A percentile compares a stretch with the other conserved stretches of the same genome.
phyloP scores from a whole-genome alignment of 2,329 filamentous ascomycete genomes.

The Monilinia fructigena region DNA sequence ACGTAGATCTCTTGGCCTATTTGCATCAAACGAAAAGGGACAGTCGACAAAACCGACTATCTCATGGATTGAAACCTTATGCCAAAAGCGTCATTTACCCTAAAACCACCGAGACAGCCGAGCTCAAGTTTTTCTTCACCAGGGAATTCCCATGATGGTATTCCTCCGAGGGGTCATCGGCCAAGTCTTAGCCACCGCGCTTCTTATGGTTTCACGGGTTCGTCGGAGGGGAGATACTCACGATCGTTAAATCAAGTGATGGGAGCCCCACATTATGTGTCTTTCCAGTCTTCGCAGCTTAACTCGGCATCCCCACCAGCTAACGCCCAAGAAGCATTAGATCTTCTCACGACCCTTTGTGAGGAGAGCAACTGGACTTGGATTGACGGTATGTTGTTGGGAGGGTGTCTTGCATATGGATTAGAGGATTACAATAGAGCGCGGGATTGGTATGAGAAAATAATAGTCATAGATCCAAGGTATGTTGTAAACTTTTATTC shows the following conservation, averaged over 20 bases:
- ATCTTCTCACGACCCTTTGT: conserved; percentile 71
- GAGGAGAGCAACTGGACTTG: conserved; percentile 81
- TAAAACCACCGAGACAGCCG: conserved; percentile 45
- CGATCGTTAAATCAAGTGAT: conserved; percentile 30
- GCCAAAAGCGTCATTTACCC: conserved; percentile 56
- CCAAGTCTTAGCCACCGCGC: conserved; percentile 11
- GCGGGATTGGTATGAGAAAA: conserved; percentile 69
- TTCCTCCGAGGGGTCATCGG: neutral
- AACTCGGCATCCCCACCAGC: conserved; percentile 28
- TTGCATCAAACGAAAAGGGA: conserved; percentile 60
- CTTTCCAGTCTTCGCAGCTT: conserved; percentile 31
- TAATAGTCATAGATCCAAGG: conserved; percentile 56
- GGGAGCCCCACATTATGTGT: conserved; percentile 34
- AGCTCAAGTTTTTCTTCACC: conserved; percentile 32
- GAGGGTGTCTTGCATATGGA: conserved; percentile 88
- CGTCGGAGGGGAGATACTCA: conserved; percentile 25
- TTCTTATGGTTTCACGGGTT: conserved; percentile 16
- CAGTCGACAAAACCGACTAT: conserved; percentile 39
- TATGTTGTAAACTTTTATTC: conserved; percentile 41
- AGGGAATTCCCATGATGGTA: neutral
- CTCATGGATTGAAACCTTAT: conserved; percentile 40
- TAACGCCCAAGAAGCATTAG: conserved; percentile 63
- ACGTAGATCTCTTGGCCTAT: conserved; percentile 67
- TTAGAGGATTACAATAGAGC: conserved; percentile 80
- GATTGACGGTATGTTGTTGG: conserved; percentile 89